Evolutionary conservation across 495 filamentous ascomycete species (phyloP), one percentile per base, ranked within the genome.

Genomic region (Gamarada debralockiae): DNA sequence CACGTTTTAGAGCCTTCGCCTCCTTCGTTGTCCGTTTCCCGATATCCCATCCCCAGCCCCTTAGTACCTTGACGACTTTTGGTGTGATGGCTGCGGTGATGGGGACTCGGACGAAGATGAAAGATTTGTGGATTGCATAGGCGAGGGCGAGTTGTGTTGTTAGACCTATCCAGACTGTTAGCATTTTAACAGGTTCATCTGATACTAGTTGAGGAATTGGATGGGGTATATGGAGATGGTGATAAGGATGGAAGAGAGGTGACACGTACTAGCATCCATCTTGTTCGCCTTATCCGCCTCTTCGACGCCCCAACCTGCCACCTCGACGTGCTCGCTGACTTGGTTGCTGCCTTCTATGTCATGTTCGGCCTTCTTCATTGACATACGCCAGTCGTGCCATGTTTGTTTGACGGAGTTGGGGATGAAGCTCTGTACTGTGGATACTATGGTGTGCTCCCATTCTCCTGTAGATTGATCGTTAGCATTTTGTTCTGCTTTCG

Each of bases 101-200:
- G 2, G 93, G 93, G 2, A 98, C 87, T 8, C 93, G 80, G 48
- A 97, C 70, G 67, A 99, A 96, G 47, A 99, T 96, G 68, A 98
- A 92, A 56, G 86, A 93, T 70, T 99, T 99, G 75, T 99, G 93
- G 46, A 99, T 86, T 0, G 92, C 93, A 60, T 99, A 99, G 5
- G 93, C 95, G 13, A 99, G 79, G 13, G 87, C 93, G 22, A 97
- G 73, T 60, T 97, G 91, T 3, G 93, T 99, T 41, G 74, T 75
- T 29, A 81, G 64, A 57, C 77, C 76, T 72, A 23, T n/a, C n/a
- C n/a, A n/a, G n/a, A n/a, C n/a, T n/a, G n/a, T n/a, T n/a, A n/a
- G n/a, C n/a, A n/a, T n/a, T n/a, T n/a, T n/a, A n/a, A n/a, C n/a
- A n/a, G n/a, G n/a, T n/a, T n/a, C n/a, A n/a, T n/a, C n/a, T n/a